Conservation (phyloP, 495 filamentous ascomycete species). For the Podospora australis region DNA sequence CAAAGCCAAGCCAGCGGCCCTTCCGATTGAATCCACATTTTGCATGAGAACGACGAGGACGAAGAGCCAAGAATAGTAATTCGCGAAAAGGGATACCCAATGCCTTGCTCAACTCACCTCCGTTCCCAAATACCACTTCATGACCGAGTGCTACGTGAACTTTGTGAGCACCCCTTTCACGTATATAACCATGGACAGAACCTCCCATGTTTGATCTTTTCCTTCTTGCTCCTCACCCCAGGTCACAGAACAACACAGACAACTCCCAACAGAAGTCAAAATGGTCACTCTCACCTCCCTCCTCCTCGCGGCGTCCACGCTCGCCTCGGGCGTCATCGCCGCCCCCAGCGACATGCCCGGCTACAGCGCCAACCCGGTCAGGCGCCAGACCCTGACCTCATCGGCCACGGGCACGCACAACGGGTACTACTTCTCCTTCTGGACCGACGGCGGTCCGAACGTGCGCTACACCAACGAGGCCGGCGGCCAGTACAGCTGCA, state of each 20-base stretch:
- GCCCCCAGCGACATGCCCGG: constrained; percentile 35
- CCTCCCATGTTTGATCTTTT: not conserved
- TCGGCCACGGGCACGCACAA: constrained; percentile 48
- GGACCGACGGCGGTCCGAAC: constrained; percentile 49
- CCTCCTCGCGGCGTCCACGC: constrained; percentile 30
- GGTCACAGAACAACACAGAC: not conserved
- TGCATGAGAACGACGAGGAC: not conserved
- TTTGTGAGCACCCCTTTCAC: not conserved
- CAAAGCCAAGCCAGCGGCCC: too few species aligned
- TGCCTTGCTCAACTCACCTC: not conserved
- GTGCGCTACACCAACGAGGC: constrained; percentile 52
- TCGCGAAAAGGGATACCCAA: too few species aligned
- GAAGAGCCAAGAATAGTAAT: constrained; percentile 5
- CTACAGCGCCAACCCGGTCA: too few species aligned
- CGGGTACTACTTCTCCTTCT: constrained; percentile 59
- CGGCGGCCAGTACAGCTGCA: constrained; percentile 49
- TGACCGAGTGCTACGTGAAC: too few species aligned
- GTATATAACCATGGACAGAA: not conserved
- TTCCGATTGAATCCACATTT: too few species aligned
- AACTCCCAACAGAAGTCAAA: not conserved
- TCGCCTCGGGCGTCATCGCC: constrained; percentile 31
- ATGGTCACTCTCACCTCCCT: constrained; percentile 46
- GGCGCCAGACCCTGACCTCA: constrained; percentile 26
- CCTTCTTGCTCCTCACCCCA: constrained; percentile 1
- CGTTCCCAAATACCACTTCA: not conserved